These are phyloP conservation scores for Monosporascus sp. DNA, from an alignment of 2,329 filamentous ascomycete species.

Conservation along the genomic window DNA sequence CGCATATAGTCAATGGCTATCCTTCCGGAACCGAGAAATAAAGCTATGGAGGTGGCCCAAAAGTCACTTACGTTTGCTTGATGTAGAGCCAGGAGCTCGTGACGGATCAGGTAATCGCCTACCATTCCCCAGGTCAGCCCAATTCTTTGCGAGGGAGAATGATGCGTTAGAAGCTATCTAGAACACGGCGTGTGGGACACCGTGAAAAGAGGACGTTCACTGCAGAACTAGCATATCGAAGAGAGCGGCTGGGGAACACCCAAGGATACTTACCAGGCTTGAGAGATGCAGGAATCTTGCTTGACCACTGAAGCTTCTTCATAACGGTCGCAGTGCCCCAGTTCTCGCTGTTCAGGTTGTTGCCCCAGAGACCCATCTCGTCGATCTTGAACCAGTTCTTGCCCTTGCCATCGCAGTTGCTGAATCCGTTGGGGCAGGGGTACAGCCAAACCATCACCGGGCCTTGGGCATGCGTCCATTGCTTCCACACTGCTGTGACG, in stretches of 20 bases:
- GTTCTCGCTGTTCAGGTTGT: conserved; percentile 36
- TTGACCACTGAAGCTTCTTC: conserved; percentile 42
- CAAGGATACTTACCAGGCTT: conserved; percentile 28
- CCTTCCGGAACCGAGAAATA: neutral
- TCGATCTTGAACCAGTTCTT: conserved; percentile 57
- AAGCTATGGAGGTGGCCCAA: conserved; percentile 4
- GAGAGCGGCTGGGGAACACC: too few relatives aligned
- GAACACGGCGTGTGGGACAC: too few relatives aligned
- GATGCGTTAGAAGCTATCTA: too few relatives aligned
- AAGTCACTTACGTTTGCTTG: conserved; percentile 38
- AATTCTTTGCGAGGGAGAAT: too few relatives aligned
- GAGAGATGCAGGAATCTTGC: conserved; percentile 43
- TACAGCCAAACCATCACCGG: conserved; percentile 55
- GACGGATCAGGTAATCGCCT: conserved; percentile 50
- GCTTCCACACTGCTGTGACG: conserved; percentile 46
- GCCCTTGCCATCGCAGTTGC: conserved; percentile 44
- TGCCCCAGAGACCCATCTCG: conserved; percentile 43
- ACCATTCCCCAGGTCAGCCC: neutral
- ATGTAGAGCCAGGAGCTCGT: conserved; percentile 52
- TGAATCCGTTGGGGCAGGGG: conserved; percentile 45
- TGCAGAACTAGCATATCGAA: too few relatives aligned
- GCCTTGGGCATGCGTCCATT: conserved; percentile 55
- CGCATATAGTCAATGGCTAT: neutral
- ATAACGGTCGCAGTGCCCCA: conserved; percentile 44
- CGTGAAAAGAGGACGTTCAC: too few relatives aligned